Evolutionary conservation across 2,329 filamentous ascomycete species (phyloP).

Genomic region (Colletotrichum navitas): DNA sequence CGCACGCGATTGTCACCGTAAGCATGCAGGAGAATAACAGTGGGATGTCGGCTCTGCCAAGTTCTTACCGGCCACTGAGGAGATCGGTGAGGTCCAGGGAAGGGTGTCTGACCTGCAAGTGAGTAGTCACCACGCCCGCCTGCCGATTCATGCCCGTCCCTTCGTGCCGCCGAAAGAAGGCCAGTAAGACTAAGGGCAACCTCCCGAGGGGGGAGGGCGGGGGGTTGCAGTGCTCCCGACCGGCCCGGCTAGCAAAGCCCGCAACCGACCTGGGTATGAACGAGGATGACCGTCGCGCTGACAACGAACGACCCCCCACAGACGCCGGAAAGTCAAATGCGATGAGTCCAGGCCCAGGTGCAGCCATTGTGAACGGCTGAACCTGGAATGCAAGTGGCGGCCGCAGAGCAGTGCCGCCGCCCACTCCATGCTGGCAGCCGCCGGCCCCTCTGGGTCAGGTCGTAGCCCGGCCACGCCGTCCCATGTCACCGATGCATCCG

Average conservation of each 20-base stretch:
- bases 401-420: slow-evolving; percentile 44
- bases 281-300: not conserved
- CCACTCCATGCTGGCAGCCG: slow-evolving; percentile 42
- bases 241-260: not conserved
- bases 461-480: slow-evolving; percentile 45
- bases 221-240: slow-evolving; percentile 1
- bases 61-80: slow-evolving; percentile 31
- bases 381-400: slow-evolving; percentile 66
- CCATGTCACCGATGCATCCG: slow-evolving; percentile 48
- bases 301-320: slow-evolving; percentile 43
- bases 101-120: slow-evolving; percentile 63
- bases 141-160: not conserved
- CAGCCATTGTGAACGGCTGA: slow-evolving; percentile 65
- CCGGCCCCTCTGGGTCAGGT: slow-evolving; percentile 42
- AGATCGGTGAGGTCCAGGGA: slow-evolving; percentile 50
- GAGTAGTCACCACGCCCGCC: slow-evolving; percentile 45
- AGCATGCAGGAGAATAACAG: slow-evolving; percentile 41
- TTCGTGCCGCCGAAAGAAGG: not conserved
- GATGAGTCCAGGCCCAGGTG: slow-evolving; percentile 66
- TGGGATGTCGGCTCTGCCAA: slow-evolving; percentile 35
- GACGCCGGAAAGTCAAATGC: slow-evolving; percentile 67
- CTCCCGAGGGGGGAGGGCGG: slow-evolving; percentile 4
- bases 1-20: slow-evolving; percentile 28
- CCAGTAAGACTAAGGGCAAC: not conserved
- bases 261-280: not conserved